Evolutionary conservation across 202 grass and related monocot species (phyloP).

Genomic region (Dendrocalamus latiflorus): DNA sequence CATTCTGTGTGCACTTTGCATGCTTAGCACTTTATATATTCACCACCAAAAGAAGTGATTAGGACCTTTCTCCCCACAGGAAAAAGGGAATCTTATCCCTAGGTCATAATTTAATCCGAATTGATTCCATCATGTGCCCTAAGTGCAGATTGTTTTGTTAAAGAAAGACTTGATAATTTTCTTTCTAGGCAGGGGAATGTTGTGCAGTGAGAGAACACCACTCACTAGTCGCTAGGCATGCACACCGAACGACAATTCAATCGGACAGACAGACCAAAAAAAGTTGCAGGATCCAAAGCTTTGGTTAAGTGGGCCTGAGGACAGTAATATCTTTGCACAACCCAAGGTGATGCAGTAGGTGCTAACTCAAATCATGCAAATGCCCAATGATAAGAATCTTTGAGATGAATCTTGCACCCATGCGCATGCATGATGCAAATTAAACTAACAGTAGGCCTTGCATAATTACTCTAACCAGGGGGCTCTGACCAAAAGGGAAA

Average conservation of each 20-base stretch:
- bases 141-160: slow-evolving; percentile 13
- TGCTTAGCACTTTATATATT: slow-evolving; percentile 66
- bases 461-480: slow-evolving; percentile 6
- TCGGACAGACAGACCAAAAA: slow-evolving; percentile 21
- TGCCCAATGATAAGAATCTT: slow-evolving; percentile 40
- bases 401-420: slow-evolving; percentile 32
- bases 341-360: slow-evolving; percentile 40
- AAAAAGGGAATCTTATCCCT: slow-evolving; percentile 47
- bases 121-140: slow-evolving; percentile 17
- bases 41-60: slow-evolving; percentile 68
- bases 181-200: slow-evolving; percentile 24
- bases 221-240: slow-evolving; percentile 11
- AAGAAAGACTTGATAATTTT: slow-evolving; percentile 48
- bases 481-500: slow-evolving; percentile 14
- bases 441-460: not conserved
- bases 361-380: slow-evolving; percentile 31
- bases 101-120: slow-evolving; percentile 19
- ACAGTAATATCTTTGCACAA: slow-evolving; percentile 34
- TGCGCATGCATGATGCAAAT: not conserved
- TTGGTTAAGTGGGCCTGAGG: slow-evolving; percentile 50
- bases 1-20: slow-evolving; percentile 66
- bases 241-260: slow-evolving; percentile 21
- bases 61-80: slow-evolving; percentile 61
- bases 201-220: slow-evolving; percentile 15
- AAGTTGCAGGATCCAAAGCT: slow-evolving; percentile 53